Base-by-base conservation (phyloP, 495 filamentous ascomycete genomes). In the Talaromyces stipitatus region DNA sequence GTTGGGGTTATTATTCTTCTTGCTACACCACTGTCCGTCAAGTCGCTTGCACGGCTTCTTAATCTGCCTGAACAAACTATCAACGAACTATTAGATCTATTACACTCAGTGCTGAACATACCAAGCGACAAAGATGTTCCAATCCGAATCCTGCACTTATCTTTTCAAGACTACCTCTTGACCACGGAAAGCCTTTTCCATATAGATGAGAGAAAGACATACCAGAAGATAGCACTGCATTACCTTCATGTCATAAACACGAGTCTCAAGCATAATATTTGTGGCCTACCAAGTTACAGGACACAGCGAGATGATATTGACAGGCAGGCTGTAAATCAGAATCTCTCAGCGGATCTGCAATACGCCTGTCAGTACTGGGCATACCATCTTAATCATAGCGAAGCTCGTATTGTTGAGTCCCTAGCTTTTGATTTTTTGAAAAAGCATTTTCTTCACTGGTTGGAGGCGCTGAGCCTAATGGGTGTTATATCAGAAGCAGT, bases 301-400 rank as follows among this genome's bases (percentile, higher is more conserved):
- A 33, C 55, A 36, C 23, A 36, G 24, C 0, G 27, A 22, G 7
- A 12, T n/a, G 29, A 58, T 8, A 50, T 58, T 18, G 26, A 58
- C 11, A 22, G 10, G 9, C 11, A 24, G 11, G 22, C 26, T 20
- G 32, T 57, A 10, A 45, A 53, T n/a, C 20, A 56, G 20, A 14
- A 58, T 16, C 43, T 72, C 51, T 54, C 60, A 57, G 18, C 52
- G 27, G 55, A 59, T 28, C 26, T 63, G 28, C 58, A 61, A 46
- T 66, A 73, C 50, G 56, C 64, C 54, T 73, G 66, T 57, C 60
- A 32, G 12, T 63, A 67, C 56, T 75, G 69, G 72, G 65, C 70
- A 18, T 51, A 64, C 56, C 67, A 74, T 55, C 51, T 71, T 8
- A 20, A 66, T 53, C 24, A 62, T 18, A 61, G 52, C 16, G 23